Percentiles rank a stretch among this genome's conserved stretches.
Conservation (phyloP, 1,284 basidiomycete species). For the Cryptococcus hybrid region DNA sequence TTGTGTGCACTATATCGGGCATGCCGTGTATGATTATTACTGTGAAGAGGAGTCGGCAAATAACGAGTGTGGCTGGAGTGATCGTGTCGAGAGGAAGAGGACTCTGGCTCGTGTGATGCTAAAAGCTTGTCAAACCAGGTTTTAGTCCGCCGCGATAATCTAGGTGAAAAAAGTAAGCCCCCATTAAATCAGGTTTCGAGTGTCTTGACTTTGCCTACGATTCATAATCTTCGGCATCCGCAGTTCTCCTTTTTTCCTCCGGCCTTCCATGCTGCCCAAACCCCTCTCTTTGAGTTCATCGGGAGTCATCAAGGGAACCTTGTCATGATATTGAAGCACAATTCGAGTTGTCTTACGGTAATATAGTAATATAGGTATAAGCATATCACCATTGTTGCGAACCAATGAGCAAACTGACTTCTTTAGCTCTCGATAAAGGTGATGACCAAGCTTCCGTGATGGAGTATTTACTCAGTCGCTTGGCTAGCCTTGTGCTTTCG, state of each 20-base stretch:
- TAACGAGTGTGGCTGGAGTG: not conserved
- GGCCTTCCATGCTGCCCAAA: constrained; percentile 37
- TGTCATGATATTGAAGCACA: constrained; percentile 21
- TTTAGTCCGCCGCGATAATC: constrained; percentile 9
- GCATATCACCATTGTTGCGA: too few species aligned
- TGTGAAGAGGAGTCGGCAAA: not conserved
- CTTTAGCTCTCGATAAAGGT: constrained; percentile 34
- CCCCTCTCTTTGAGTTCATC: constrained; percentile 31
- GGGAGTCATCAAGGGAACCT: constrained; percentile 15
- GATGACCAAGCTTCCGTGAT: constrained; percentile 33
- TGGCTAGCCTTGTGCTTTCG: constrained; percentile 29
- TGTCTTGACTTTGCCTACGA: constrained; percentile 16
- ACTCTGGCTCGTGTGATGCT: constrained; percentile 6
- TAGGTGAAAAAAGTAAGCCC: constrained; percentile 1
- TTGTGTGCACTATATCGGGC: not conserved
- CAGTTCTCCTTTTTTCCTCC: constrained; percentile 18
- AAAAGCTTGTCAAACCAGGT: constrained; percentile 18
- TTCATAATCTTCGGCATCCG: constrained; percentile 26
- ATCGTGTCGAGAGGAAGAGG: not conserved
- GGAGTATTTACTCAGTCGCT: constrained; percentile 19
- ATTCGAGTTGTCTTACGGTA: constrained; percentile 35
- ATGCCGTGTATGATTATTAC: not conserved
- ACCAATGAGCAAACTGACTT: constrained; percentile 25
- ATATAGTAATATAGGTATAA: not conserved
- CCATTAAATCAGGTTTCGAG: not conserved